Percentiles rank a stretch among this genome's conserved stretches.
These are phyloP conservation scores for Jacaranda mimosifolia DNA, from an alignment of 257 asterid species.

Conservation along the genomic window DNA sequence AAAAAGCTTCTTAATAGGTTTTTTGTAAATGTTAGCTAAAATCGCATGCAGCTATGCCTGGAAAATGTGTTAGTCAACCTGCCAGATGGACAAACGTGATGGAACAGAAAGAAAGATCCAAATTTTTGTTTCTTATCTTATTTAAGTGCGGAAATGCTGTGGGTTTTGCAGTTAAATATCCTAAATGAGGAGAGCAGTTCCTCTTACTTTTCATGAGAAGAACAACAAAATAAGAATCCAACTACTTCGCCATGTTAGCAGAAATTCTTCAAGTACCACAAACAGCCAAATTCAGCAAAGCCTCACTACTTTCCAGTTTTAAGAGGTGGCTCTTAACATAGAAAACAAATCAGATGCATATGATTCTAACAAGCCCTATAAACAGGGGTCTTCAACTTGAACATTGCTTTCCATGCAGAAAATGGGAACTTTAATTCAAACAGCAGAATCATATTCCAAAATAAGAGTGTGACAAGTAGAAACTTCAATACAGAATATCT, in stretches of 20 bases:
- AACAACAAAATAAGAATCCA: not conserved
- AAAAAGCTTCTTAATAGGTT: not conserved
- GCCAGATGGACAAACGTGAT: not conserved
- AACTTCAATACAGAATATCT: not conserved
- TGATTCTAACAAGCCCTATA: no score
- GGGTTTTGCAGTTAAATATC: no score
- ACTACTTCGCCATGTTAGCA: no score
- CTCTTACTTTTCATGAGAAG: no score
- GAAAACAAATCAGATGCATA: no score
- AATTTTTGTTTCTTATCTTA: not conserved
- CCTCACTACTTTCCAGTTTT: no score
- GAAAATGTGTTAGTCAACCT: not conserved
- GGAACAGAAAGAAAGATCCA: not conserved
- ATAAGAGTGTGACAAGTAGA: not conserved
- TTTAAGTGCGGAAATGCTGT: not conserved
- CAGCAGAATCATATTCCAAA: not conserved
- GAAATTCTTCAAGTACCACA: no score
- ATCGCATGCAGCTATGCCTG: not conserved
- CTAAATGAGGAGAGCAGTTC: no score
- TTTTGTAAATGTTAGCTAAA: not conserved
- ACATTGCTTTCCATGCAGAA: not conserved
- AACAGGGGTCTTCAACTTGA: no score
- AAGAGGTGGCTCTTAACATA: no score
- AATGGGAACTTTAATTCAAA: not conserved
- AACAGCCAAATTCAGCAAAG: no score